A percentile compares a stretch with the other conserved stretches of the same genome.
phyloP scores from a whole-genome alignment of 1,284 basidiomycete species.

The Mycosarcoma maydis region DNA sequence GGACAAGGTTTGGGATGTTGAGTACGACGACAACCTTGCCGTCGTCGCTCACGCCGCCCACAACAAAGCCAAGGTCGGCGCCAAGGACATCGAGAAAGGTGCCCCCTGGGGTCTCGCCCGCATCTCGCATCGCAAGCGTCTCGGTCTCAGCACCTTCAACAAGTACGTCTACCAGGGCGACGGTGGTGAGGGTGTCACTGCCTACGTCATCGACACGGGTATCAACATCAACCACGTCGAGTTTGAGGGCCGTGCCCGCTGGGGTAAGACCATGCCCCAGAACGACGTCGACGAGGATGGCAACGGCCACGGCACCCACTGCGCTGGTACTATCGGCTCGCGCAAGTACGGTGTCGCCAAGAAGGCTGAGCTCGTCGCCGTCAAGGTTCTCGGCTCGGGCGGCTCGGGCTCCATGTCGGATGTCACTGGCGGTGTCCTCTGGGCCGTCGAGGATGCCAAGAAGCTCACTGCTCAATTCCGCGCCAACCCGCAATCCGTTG shows the following conservation, averaged over 20 bases:
- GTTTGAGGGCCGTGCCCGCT: slow-evolving; percentile 82
- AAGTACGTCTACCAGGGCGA: slow-evolving; percentile 80
- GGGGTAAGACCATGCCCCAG: slow-evolving; percentile 69
- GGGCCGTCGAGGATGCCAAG: slow-evolving; percentile 78
- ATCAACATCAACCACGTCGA: slow-evolving; percentile 87
- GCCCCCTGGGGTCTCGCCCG: slow-evolving; percentile 98
- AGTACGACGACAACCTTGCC: slow-evolving; percentile 75
- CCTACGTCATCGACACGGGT: slow-evolving; percentile 79
- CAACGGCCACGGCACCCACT: slow-evolving; percentile 78
- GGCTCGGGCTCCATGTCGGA: slow-evolving; percentile 97
- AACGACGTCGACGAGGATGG: slow-evolving; percentile 79
- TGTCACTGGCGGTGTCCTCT: slow-evolving; percentile 77
- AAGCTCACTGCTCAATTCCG: slow-evolving; percentile 72
- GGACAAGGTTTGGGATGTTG: slow-evolving; percentile 53
- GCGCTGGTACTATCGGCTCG: slow-evolving; percentile 74
- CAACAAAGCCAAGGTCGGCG: slow-evolving; percentile 53
- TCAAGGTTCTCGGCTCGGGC: slow-evolving; percentile 93
- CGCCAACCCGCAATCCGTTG: slow-evolving; percentile 75
- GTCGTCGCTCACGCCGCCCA: slow-evolving; percentile 73
- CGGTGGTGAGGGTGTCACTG: slow-evolving; percentile 91
- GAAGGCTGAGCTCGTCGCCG: slow-evolving; percentile 88
- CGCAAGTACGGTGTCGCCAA: slow-evolving; percentile 92
- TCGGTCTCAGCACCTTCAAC: slow-evolving; percentile 85
- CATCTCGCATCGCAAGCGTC: slow-evolving; percentile 84
- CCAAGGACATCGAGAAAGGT: slow-evolving; percentile 72